These are phyloP conservation scores for Tulasnella sp. DNA, from an alignment of 768 basidiomycete genomes.

Conservation along the genomic window DNA sequence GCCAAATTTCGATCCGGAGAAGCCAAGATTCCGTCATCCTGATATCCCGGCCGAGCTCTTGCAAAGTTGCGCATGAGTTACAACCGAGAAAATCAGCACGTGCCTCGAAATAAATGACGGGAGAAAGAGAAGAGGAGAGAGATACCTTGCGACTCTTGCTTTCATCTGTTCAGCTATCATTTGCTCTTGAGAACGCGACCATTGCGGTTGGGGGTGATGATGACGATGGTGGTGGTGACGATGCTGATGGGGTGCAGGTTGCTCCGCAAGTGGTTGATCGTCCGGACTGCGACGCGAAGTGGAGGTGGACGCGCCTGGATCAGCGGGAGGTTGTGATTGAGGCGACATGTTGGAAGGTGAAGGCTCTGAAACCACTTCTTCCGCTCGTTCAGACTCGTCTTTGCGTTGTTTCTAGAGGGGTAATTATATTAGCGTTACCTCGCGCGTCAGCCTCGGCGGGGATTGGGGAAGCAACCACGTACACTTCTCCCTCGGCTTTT, in stretches of 20 bases:
- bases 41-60: not conserved
- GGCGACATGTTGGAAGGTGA: too few species aligned
- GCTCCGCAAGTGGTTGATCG: too few species aligned
- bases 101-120: not conserved
- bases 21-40: not conserved
- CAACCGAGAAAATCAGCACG: not conserved
- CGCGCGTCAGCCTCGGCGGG: too few species aligned
- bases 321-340: too few species aligned
- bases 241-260: not conserved
- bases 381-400: not conserved
- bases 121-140: not conserved
- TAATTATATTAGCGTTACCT: too few species aligned
- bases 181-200: not conserved
- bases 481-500: not conserved
- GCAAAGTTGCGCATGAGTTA: not conserved
- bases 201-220: not conserved
- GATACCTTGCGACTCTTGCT: not conserved
- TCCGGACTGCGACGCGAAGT: not conserved
- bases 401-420: not conserved
- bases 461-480: not conserved
- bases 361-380: not conserved
- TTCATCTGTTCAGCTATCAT: not conserved
- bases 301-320: too few species aligned
- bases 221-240: not conserved
- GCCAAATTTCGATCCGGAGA: not conserved